Evolutionary conservation across 2,329 filamentous ascomycete genomes (phyloP).

Genomic region (Nemania sp.): DNA sequence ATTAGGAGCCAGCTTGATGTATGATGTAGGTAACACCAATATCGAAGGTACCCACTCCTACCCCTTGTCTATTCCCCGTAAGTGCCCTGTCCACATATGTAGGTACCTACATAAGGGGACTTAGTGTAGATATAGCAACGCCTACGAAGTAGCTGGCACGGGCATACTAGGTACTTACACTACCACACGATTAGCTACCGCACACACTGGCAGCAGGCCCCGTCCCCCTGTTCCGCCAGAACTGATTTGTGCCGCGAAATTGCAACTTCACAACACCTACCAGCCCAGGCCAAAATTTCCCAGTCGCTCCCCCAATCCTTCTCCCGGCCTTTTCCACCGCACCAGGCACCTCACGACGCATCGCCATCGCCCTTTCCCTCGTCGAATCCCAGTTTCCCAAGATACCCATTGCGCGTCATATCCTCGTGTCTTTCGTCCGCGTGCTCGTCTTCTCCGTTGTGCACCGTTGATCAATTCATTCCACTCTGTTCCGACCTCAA

Average conservation of each 20-base stretch:
- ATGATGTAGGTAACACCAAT: too few relatives aligned
- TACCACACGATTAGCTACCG: too few relatives aligned
- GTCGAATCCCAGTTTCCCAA: slow-evolving; percentile 29
- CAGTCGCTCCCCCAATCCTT: slow-evolving; percentile 26
- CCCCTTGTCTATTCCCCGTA: too few relatives aligned
- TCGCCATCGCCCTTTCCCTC: slow-evolving; percentile 24
- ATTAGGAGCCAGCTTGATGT: too few relatives aligned
- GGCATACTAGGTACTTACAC: background rate
- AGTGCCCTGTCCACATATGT: too few relatives aligned
- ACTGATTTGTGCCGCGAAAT: slow-evolving; percentile 26
- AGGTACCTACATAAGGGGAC: too few relatives aligned
- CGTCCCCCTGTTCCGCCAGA: slow-evolving; percentile 18
- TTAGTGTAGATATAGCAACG: too few relatives aligned
- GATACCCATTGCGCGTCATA: slow-evolving; percentile 37
- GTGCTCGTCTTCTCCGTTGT: slow-evolving; percentile 6
- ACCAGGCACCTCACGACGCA: slow-evolving; percentile 21
- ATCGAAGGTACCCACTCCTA: too few relatives aligned
- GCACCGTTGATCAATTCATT: slow-evolving; percentile 18
- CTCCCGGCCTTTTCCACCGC: slow-evolving; percentile 32
- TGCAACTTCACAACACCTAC: slow-evolving; percentile 23
- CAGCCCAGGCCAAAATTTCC: slow-evolving; percentile 21
- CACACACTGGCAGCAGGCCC: slow-evolving; percentile 1
- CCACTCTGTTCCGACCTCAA: slow-evolving; percentile 10
- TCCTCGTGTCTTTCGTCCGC: slow-evolving; percentile 24
- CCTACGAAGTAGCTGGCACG: too few relatives aligned